These are phyloP conservation scores for Pseudozyma sp. DNA, from an alignment of 1,284 basidiomycete genomes.

Conservation along the genomic window DNA sequence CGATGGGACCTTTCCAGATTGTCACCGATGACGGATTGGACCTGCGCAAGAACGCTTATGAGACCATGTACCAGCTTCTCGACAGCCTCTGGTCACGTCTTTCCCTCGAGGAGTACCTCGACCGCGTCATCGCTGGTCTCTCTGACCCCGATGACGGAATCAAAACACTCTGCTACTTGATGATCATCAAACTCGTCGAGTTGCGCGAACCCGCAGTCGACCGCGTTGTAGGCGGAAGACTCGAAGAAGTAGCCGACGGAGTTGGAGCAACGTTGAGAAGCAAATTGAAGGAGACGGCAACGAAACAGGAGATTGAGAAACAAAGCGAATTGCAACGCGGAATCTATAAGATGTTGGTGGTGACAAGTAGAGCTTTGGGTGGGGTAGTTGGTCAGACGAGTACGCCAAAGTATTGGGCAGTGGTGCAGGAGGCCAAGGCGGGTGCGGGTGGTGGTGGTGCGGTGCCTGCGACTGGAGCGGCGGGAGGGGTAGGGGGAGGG, in stretches of 20 bases:
- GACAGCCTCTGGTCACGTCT: slow-evolving; percentile 89
- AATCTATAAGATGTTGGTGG: slow-evolving; percentile 84
- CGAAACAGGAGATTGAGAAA: slow-evolving; percentile 96
- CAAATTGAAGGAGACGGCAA: slow-evolving; percentile 82
- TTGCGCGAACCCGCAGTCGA: slow-evolving; percentile 69
- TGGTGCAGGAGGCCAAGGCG: slow-evolving; percentile 32
- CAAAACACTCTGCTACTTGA: slow-evolving; percentile 95
- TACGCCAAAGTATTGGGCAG: slow-evolving; percentile 30
- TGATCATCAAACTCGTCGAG: slow-evolving; percentile 88
- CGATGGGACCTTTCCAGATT: slow-evolving; percentile 98
- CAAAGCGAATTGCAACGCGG: slow-evolving; percentile 90
- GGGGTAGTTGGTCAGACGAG: slow-evolving; percentile 9
- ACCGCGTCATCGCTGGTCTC: slow-evolving; percentile 83
- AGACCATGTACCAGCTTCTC: slow-evolving; percentile 94
- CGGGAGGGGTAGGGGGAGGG: slow-evolving; percentile 4
- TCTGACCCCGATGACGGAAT: slow-evolving; percentile 89
- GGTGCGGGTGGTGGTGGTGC: background rate
- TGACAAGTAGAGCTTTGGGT: slow-evolving; percentile 71
- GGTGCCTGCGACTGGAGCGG: slow-evolving; percentile 1
- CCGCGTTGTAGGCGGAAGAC: slow-evolving; percentile 85
- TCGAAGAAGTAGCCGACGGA: slow-evolving; percentile 85
- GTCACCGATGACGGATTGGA: slow-evolving; percentile 93
- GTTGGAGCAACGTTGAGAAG: slow-evolving; percentile 81
- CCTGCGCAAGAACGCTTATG: slow-evolving; percentile 88
- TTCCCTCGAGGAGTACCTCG: slow-evolving; percentile 85